Conservation (phyloP, 257 asterid genomes). For the Jasminum sambac region DNA sequence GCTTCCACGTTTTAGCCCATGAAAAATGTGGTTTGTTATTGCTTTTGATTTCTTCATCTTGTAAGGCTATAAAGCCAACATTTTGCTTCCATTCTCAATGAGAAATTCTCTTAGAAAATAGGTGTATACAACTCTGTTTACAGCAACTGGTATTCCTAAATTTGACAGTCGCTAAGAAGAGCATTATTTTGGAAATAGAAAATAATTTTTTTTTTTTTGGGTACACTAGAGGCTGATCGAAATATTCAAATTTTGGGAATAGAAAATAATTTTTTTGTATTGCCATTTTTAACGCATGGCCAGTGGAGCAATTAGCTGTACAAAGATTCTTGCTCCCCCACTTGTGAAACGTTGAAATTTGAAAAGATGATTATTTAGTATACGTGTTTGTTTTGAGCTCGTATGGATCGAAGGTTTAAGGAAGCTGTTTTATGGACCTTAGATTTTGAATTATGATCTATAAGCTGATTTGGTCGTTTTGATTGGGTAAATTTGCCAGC, state of each 20-base stretch:
- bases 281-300: no score
- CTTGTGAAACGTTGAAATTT: no score
- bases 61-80: not conserved
- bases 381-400: constrained; percentile 6
- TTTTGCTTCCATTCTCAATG: not conserved
- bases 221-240: no score
- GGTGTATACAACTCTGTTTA: no score
- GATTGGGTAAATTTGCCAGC: no score
- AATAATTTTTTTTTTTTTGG: no score
- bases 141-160: no score
- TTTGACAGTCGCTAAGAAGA: no score
- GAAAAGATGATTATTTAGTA: not conserved
- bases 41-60: not conserved
- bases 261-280: no score
- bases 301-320: constrained; percentile 28
- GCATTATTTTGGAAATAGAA: no score
- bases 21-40: not conserved
- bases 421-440: constrained; percentile 1
- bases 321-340: constrained; percentile 37
- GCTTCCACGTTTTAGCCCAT: no score
- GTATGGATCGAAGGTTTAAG: constrained; percentile 14
- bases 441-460: constrained; percentile 12
- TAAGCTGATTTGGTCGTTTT: constrained; percentile 22
- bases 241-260: no score
- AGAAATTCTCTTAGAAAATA: not conserved